Evolutionary conservation across 768 basidiomycete species (phyloP), one percentile per base, ranked within the genome.

Genomic region (Leccinum truebloodii): DNA sequence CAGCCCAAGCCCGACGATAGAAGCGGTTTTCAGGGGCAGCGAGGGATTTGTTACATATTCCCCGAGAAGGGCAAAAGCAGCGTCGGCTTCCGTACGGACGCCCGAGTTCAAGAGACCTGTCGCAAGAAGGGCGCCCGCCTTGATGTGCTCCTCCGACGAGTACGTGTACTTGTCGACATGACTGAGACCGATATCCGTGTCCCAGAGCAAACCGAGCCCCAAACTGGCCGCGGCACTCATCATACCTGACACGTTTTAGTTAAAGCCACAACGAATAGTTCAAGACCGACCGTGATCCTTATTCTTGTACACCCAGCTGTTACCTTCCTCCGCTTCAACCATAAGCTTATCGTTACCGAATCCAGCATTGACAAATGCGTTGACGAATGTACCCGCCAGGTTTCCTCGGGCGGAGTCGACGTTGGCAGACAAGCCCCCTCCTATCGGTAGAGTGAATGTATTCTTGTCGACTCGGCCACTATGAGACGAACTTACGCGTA

Each of bases 281-380:
- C 30, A 16, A 52, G 14, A 70, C 81, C 22, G 59, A 88, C 95
- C 97, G 63, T 97, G 94, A 56, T 98, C 96, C 78, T 98, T 98
- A 81, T 98, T 98, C 83, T 98, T 98, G 82, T 98, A 99, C 59
- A 99, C 94, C 95, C 95, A 99, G 68, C 94, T 95, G 75, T 86
- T 92, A 14, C 97, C 96, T 69, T 97, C 95, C 60, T 94, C 92
- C 1, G 95, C 96, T 70, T 89, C 90, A 6, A 95, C 94, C 93
- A 99, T 96, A 57, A 99, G 83, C 73, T 97, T 98, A 74, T 99
- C 97, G 72, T 99, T 99, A 24, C 94, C 95, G 70, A 95, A 99
- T 0, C 96, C 97, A 49, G 95, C 96, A 69, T 99, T 99, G 55
- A 98, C 96, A 62, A 98, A 99, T 1, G 95, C 97, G 69, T 99